Base-by-base conservation (phyloP, 1,284 basidiomycete genomes). In the Melampsora larici-populina region DNA sequence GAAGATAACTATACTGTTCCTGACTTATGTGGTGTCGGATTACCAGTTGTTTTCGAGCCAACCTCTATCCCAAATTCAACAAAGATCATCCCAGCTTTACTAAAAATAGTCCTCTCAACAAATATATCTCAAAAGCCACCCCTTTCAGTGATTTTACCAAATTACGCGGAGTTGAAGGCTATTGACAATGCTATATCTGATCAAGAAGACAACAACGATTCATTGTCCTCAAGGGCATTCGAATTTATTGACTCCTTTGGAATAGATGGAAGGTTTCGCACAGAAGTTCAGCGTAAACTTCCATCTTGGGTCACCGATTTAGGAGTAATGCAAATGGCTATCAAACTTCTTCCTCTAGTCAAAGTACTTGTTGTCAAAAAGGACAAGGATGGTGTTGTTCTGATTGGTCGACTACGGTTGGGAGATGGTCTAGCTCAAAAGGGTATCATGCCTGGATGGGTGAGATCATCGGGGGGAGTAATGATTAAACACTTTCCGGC, bases 31-130 rank as follows among this genome's bases (percentile, higher is more conserved):
- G 36, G 55, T n/a, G 0, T 31, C 13, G 48, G 17, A 43, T 11
- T 5, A 55, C 7, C n/a, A 85, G 85, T 85, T 43, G 84, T 86
- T 75, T 86, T 85, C 80, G 87, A 98, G 84, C 94, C 95, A 0
- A 98, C 95, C 0, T 96, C 94, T 0, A 87, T 91, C 13, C 85
- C 87, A 43, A 98, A 97, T 85, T 90, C 91, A 2, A 85, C 86
- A 1, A 86, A 87, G 1, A 88, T 97, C 64, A 82, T 95, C 11
- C 87, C 89, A 0, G 89, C 91, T 0, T 85, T 95, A 31, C 58
- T 64, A 21, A 36, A 64, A 31, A 29, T 46, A 26, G 64, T 29
- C n/a, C 21, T 24, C 3, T 18, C 64, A 2, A 58, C 65, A 5
- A 26, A 46, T 17, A 51, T 51, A 4, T 36, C 49, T 24, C 51